Conservation (phyloP, 768 basidiomycete genomes). For the Cystoderma amianthinum region DNA sequence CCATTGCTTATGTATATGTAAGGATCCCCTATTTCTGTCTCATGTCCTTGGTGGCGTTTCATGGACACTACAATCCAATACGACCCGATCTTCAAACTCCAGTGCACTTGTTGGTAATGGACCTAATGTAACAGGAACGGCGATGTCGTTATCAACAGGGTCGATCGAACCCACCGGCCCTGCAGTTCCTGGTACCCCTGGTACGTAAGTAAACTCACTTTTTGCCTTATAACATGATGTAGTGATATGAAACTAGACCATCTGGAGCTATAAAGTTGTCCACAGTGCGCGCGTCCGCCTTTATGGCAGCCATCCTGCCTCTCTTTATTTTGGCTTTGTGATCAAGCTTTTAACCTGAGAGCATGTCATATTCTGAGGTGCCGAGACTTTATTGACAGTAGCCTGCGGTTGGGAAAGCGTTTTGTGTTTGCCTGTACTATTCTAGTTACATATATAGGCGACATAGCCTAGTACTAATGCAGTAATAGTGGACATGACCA, state of each 20-base stretch:
- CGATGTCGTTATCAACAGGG: background rate
- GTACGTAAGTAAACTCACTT: slow-evolving; percentile 1
- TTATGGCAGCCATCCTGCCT: too few relatives aligned
- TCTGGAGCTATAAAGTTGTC: background rate
- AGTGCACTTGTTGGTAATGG: slow-evolving; percentile 54
- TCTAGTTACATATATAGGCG: too few relatives aligned
- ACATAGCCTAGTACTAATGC: too few relatives aligned
- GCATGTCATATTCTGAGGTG: too few relatives aligned
- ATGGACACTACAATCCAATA: slow-evolving; percentile 67
- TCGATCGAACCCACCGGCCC: background rate
- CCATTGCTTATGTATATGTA: too few relatives aligned
- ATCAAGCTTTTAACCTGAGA: too few relatives aligned
- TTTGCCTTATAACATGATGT: background rate
- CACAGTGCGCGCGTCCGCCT: background rate
- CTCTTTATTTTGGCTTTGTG: too few relatives aligned
- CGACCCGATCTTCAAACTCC: slow-evolving; percentile 61
- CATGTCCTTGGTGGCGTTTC: slow-evolving; percentile 73
- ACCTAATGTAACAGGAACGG: background rate
- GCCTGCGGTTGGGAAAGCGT: too few relatives aligned
- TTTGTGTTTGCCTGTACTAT: too few relatives aligned
- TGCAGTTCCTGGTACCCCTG: background rate
- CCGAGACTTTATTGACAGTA: too few relatives aligned
- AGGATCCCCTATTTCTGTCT: slow-evolving; percentile 63
- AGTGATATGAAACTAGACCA: background rate
- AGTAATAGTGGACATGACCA: too few relatives aligned